Evolutionary conservation across 106 monocot species (phyloP), one percentile per base, ranked within the genome.

Genomic region (Platanthera guangdongensis): DNA sequence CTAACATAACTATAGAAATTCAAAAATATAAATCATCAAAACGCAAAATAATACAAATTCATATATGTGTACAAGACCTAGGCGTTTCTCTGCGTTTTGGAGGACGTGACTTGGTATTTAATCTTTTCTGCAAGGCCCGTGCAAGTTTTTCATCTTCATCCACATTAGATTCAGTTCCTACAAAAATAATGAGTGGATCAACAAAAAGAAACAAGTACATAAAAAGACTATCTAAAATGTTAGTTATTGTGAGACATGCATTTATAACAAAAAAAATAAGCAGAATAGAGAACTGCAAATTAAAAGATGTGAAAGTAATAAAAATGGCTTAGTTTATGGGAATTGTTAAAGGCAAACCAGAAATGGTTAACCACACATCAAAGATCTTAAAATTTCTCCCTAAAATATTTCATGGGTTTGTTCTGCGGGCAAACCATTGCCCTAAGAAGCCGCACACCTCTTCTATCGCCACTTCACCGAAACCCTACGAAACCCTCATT

Each of bases 131-230:
- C 60, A 95, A 77, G 81, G 90, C 92, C 76, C 87, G 85, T 28
- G 95, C 95, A 47, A 95, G 85, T 53, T 88, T 83, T 81, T 93
- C 95, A 80, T 95, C 95, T 78, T 95, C 95, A 70, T 88, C 93
- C 53, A 85, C 6, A 71, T 86, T 74, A 62, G 85, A 78, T 76
- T 76, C 84, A 75, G 64, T 80, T 25, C 85, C 94, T 94, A 73
- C 53, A 72, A 15, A 19, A 63, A 76, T 19, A 18, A 18, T 18
- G 3, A 72, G 51, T 18, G 3, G 21, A 22, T 72, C 72, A 72
- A 72, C 14, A 46, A 47, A 45, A 19, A 70, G 5, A 15, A 45
- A 4, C 1, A 39, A 68, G 18, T 22, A 65, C 28, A 65, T 65
- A 65, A 30, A 32, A 25, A 64, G 0, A 65, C 5, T 39, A 1